phyloP scores from a whole-genome alignment of 208 protist species.

The Balamuthia mandrillaris region DNA sequence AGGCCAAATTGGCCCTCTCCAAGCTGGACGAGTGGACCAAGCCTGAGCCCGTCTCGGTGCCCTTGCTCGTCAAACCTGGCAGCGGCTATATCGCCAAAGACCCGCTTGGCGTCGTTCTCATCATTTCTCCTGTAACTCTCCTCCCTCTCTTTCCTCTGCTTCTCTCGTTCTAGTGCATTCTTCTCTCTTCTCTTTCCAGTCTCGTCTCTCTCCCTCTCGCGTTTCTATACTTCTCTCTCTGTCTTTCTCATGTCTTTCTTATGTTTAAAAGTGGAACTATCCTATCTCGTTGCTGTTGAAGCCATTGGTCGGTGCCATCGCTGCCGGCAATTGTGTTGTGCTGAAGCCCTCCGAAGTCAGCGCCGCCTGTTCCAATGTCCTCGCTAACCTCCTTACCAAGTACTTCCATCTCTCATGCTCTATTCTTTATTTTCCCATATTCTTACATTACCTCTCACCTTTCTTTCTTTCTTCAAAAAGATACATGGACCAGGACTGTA shows the following conservation, averaged over 20 bases:
- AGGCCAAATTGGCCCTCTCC: neutral
- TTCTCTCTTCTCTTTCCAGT: neutral
- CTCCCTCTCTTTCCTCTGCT: conserved; percentile 70
- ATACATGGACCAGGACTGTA: conserved; percentile 66
- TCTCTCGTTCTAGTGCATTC: conserved; percentile 45
- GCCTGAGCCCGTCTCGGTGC: conserved; percentile 30
- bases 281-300: conserved; percentile 72
- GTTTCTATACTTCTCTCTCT: conserved; percentile 42
- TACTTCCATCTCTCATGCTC: conserved; percentile 2
- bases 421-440: neutral
- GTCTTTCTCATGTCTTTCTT: conserved; percentile 77
- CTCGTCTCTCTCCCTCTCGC: neutral
- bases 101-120: conserved; percentile 81
- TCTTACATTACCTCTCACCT: neutral
- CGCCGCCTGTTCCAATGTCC: conserved; percentile 36
- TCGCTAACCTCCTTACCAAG: conserved; percentile 69
- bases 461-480: neutral
- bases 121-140: conserved; percentile 85
- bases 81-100: conserved; percentile 64
- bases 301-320: conserved; percentile 78
- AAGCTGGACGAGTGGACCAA: conserved; percentile 63
- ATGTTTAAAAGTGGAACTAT: conserved; percentile 88
- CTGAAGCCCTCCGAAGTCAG: conserved; percentile 82
- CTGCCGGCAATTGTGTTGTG: conserved; percentile 83
- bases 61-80: conserved; percentile 54